Conservation (phyloP, 2,329 filamentous ascomycete species). For the Penicillium sumatraense region DNA sequence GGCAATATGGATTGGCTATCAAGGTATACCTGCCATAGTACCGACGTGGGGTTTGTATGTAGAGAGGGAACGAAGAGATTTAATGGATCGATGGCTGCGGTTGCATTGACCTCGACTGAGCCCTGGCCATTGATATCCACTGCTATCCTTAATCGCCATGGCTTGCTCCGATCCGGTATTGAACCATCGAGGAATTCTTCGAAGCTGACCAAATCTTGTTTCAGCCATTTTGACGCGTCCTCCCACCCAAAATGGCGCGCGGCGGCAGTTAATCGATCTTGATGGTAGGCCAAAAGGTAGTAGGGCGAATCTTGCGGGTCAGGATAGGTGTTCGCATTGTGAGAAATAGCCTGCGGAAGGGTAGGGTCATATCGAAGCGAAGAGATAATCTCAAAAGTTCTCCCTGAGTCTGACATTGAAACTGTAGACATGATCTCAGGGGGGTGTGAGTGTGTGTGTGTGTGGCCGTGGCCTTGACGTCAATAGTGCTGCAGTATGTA, state of each 20-base stretch:
- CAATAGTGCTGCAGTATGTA: slow-evolving; percentile 37
- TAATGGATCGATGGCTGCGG: slow-evolving; percentile 28
- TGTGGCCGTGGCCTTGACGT: no score
- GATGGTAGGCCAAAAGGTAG: slow-evolving; percentile 80
- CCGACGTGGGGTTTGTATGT: slow-evolving; percentile 10
- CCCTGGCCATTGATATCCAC: slow-evolving; percentile 36
- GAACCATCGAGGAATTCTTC: slow-evolving; percentile 32
- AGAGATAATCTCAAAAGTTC: slow-evolving; percentile 66
- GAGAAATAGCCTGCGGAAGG: slow-evolving; percentile 48
- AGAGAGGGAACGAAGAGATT: slow-evolving; percentile 33
- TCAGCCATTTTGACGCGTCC: slow-evolving; percentile 35
- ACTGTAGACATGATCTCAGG: slow-evolving; percentile 18
- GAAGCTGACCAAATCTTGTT: slow-evolving; percentile 35
- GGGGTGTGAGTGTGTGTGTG: not conserved
- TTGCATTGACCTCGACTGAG: slow-evolving; percentile 37
- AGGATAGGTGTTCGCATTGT: slow-evolving; percentile 40
- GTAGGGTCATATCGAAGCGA: slow-evolving; percentile 72
- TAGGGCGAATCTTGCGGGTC: slow-evolving; percentile 60
- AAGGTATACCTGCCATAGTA: slow-evolving; percentile 55
- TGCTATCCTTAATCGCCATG: slow-evolving; percentile 45
- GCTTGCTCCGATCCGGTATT: slow-evolving; percentile 37
- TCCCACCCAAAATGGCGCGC: slow-evolving; percentile 56
- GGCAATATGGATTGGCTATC: slow-evolving; percentile 58
- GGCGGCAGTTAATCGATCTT: slow-evolving; percentile 72
- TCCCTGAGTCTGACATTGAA: not conserved